Evolutionary conservation across 345 rosid genomes (phyloP).

Genomic region (Hibiscus trionum): DNA sequence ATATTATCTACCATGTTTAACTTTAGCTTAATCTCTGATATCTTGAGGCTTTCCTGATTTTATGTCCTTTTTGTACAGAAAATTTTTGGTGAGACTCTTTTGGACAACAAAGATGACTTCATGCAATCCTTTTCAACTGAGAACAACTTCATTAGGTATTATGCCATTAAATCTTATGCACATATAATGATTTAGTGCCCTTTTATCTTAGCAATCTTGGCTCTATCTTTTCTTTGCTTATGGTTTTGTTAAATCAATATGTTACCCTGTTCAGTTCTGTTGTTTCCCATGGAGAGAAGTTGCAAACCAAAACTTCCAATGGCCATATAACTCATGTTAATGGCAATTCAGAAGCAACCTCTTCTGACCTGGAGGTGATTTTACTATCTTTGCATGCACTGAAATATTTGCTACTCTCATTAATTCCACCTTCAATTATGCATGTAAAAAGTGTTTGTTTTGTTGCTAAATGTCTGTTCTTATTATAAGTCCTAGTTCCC

Average conservation of each 20-base stretch:
- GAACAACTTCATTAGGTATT: slow-evolving; percentile 53
- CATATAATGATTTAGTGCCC: neutral
- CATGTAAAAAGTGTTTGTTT: neutral
- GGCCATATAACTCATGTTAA: slow-evolving; percentile 23
- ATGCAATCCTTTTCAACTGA: slow-evolving; percentile 63
- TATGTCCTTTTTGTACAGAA: slow-evolving; percentile 32
- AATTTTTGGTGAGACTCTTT: slow-evolving; percentile 79
- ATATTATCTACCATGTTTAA: neutral
- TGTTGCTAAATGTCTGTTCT: neutral
- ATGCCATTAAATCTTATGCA: neutral
- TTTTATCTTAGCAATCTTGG: neutral
- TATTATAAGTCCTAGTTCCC: neutral
- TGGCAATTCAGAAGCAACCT: slow-evolving; percentile 23
- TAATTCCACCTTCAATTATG: neutral
- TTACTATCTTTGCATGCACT: neutral
- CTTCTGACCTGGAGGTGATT: slow-evolving; percentile 59
- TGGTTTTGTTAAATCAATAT: neutral
- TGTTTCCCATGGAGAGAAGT: slow-evolving; percentile 50
- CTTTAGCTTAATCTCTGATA: neutral
- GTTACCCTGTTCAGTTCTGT: slow-evolving; percentile 39
- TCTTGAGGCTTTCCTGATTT: slow-evolving; percentile 13
- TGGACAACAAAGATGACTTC: slow-evolving; percentile 69
- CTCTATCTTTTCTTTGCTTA: neutral
- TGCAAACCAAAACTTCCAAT: slow-evolving; percentile 30
- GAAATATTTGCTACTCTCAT: neutral